Percentiles rank a stretch among this genome's conserved stretches.
Evolutionary conservation across 2,329 filamentous ascomycete species (phyloP).

Genomic region (Fusarium sp.): DNA sequence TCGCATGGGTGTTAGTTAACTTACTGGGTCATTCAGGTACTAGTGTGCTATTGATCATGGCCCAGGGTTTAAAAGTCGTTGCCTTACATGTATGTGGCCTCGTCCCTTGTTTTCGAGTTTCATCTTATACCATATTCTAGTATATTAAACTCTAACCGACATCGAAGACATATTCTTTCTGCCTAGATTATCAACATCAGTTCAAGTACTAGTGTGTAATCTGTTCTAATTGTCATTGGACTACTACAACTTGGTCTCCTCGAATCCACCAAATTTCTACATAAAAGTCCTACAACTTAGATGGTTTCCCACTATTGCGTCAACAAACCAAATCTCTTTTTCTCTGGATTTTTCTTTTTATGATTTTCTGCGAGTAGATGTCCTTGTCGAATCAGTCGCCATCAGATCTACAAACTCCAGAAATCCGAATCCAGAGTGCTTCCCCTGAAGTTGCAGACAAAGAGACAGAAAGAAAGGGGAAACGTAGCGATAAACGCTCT

Average conservation of each 20-base stretch:
- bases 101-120: conserved; percentile 26
- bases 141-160: conserved; percentile 13
- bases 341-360: conserved; percentile 17
- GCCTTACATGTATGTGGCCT: conserved; percentile 39
- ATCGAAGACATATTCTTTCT: conserved; percentile 7
- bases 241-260: not conserved
- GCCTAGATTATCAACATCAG: conserved; percentile 5
- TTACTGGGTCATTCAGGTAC: conserved; percentile 30
- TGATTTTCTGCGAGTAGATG: conserved; percentile 41
- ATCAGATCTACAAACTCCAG: conserved; percentile 34
- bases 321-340: not conserved
- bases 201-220: not conserved
- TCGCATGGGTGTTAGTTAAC: conserved; percentile 34
- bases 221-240: not conserved
- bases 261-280: not conserved
- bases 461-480: conserved; percentile 3
- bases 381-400: conserved; percentile 31
- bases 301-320: not conserved
- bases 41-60: conserved; percentile 15
- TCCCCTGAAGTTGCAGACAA: conserved; percentile 37
- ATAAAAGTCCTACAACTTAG: conserved; percentile 7
- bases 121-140: conserved; percentile 12
- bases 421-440: conserved; percentile 45
- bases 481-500: not conserved
- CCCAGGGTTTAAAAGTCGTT: conserved; percentile 30